Base-by-base conservation (phyloP, 1,139 yeast genomes). In the Yamadazyma diddensiae region DNA sequence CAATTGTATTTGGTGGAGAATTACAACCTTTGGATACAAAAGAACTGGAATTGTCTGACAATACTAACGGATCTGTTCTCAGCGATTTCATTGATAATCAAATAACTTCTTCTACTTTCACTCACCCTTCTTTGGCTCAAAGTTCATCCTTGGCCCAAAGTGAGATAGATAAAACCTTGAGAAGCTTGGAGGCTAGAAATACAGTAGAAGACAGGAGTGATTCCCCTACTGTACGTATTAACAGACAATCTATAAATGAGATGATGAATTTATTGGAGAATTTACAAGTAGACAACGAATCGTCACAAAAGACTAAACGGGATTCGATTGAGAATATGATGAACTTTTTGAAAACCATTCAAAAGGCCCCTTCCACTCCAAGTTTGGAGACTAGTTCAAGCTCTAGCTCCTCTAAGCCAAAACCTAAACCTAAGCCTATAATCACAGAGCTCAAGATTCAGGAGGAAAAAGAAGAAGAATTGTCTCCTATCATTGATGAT, bases 181-280 rank as follows among this genome's bases (percentile, higher is more conserved):
- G 12, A 15, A 29, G 25, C 18, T 16, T 34, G 6, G 39, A 36
- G 20, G 12, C 36, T n/a, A 15, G 26, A 12, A 12, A 15, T 14
- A 17, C 18, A 9, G 31, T 24, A 7, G 11, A 4, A 12, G 18
- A 22, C 8, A 17, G 12, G n/a, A 22, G 19, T 16, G 12, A 6
- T 12, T 21, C 22, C 11, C 8, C 12, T 6, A 8, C 33, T 14
- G 29, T 28, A 8, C 35, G 31, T n/a, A 45, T 41, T 16, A 52
- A 50, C 25, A 41, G 64, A 20, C 42, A 49, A 24, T 55, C 61
- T 1, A 46, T 57, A 9, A 44, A 46, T 26, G 54, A 55, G 21
- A 52, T 57, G 56, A 53, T 57, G 59, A 39, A 38, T 12, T 36
- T 49, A 1, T 42, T 58, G 21, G 52, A 52, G 7, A 43, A 38